Conservation (phyloP, 345 rosid genomes). For the Populus simonii region DNA sequence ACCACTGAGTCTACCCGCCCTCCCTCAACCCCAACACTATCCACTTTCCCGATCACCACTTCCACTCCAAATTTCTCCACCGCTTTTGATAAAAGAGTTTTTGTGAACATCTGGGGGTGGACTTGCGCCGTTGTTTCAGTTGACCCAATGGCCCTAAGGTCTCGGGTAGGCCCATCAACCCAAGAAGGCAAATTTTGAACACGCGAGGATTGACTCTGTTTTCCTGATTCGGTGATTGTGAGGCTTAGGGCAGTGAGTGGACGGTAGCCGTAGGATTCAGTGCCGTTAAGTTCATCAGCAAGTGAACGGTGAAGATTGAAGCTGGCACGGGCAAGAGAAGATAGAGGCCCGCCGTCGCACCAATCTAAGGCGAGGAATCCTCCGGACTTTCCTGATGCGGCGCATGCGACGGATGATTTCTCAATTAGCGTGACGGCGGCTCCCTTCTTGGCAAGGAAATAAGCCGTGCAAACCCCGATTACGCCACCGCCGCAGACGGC, state of each 20-base stretch:
- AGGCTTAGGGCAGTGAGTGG: conserved; percentile 61
- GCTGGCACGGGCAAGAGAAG: conserved; percentile 70
- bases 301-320: conserved; percentile 80
- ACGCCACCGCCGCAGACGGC: conserved; percentile 80
- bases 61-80: conserved; percentile 56
- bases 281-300: conserved; percentile 66
- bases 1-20: conserved; percentile 53
- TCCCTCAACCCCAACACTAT: conserved; percentile 42
- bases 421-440: conserved; percentile 70
- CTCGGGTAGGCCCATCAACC: conserved; percentile 62
- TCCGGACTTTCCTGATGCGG: conserved; percentile 88
- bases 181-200: conserved; percentile 48
- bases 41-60: conserved; percentile 66
- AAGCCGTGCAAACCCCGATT: conserved; percentile 86
- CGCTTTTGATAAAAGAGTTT: conserved; percentile 50
- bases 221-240: conserved; percentile 50
- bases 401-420: conserved; percentile 76
- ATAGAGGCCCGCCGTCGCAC: conserved; percentile 74
- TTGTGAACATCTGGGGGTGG: conserved; percentile 77
- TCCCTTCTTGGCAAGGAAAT: conserved; percentile 69
- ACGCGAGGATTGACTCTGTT: conserved; percentile 2
- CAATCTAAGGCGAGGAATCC: conserved; percentile 88
- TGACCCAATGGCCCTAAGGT: conserved; percentile 55
- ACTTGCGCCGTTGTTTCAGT: conserved; percentile 72
- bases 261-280: conserved; percentile 71